A percentile compares a stretch with the other conserved stretches of the same genome.
These are phyloP conservation scores for Stemphylium beticola DNA, from an alignment of 2,329 filamentous ascomycete species.

Conservation along the genomic window DNA sequence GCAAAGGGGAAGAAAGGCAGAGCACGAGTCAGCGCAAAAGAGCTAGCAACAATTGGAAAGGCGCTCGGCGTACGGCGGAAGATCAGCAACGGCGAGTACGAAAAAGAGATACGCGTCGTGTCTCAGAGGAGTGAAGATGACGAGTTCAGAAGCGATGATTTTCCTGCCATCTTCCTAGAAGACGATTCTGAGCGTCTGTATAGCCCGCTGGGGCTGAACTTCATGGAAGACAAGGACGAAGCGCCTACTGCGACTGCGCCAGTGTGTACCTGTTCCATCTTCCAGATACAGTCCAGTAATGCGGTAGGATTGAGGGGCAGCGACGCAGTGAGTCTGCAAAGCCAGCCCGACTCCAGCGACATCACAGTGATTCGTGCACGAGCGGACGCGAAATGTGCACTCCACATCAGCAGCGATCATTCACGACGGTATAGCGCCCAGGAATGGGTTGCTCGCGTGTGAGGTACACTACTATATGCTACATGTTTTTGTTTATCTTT, in stretches of 20 bases:
- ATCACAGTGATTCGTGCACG: background rate
- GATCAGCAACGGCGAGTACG: background rate
- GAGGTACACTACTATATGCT: background rate
- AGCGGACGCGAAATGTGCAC: background rate
- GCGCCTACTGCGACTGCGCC: no score
- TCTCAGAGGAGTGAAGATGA: background rate
- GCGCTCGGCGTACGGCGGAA: background rate
- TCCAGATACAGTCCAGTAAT: background rate
- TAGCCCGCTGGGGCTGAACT: background rate
- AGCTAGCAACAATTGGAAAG: constrained; percentile 5
- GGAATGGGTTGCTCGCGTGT: background rate
- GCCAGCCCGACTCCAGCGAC: constrained; percentile 4
- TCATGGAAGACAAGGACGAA: no score
- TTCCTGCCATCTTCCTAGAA: constrained; percentile 1
- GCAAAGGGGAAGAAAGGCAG: background rate
- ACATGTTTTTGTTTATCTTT: no score
- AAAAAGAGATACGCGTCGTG: background rate
- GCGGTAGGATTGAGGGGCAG: background rate
- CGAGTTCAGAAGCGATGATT: background rate
- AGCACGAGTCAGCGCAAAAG: background rate
- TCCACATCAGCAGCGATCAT: background rate
- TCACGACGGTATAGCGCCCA: background rate
- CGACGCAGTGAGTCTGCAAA: background rate
- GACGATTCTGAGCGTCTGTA: background rate
- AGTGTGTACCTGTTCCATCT: background rate